These are phyloP conservation scores for Hyphodiscus hymeniophilus DNA, from an alignment of 495 filamentous ascomycete species.

Conservation along the genomic window DNA sequence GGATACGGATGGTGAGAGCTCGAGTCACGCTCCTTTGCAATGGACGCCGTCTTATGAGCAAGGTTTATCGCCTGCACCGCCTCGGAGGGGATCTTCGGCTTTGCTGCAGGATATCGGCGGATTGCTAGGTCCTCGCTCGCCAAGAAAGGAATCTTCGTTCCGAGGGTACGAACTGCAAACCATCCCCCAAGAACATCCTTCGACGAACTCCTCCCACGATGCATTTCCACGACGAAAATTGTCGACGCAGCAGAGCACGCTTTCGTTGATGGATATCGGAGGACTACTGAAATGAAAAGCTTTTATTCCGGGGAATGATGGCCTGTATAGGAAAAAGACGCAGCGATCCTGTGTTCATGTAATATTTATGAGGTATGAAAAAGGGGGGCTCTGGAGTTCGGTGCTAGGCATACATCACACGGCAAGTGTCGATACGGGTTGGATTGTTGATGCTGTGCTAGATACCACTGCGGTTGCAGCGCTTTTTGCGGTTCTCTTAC, in stretches of 20 bases:
- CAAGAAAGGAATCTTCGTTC: neutral
- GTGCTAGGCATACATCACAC: neutral
- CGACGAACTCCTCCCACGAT: neutral
- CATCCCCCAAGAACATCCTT: conserved; percentile 9
- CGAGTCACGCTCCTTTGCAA: conserved; percentile 1
- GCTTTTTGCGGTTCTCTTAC: no score
- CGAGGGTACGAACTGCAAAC: conserved; percentile 19
- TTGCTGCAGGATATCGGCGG: conserved; percentile 22
- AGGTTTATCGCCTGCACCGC: conserved; percentile 7
- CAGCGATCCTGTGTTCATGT: neutral
- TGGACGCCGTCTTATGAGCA: neutral
- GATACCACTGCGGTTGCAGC: neutral
- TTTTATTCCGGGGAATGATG: no score
- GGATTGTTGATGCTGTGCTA: neutral
- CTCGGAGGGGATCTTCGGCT: conserved; percentile 12
- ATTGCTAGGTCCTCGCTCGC: conserved; percentile 13
- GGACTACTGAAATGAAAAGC: no score
- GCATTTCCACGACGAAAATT: neutral
- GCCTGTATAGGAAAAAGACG: no score
- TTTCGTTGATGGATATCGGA: conserved; percentile 16
- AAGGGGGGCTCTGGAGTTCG: neutral
- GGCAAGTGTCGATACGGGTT: neutral
- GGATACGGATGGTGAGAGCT: conserved; percentile 20
- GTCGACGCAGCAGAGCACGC: conserved; percentile 8
- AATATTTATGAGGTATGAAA: conserved; percentile 1